Base-by-base conservation (phyloP, 768 basidiomycete species). In the Leccinum imitatum region DNA sequence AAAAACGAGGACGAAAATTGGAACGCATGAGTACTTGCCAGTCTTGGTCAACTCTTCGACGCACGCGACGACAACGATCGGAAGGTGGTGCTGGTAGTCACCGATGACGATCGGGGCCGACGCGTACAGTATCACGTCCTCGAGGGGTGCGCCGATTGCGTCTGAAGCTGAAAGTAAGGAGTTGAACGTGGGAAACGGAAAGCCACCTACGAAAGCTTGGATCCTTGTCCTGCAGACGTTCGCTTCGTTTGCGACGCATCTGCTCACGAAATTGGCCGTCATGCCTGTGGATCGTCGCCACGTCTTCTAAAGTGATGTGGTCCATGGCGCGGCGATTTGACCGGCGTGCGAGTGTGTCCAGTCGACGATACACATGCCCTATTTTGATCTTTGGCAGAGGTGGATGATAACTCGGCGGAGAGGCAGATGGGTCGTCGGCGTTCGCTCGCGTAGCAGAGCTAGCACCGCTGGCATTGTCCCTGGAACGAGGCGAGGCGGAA, bases 1-100 rank as follows among this genome's bases (percentile, higher is more conserved):
- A 33, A 33, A 4, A 33, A 33, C 31, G 31, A 31, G 31, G 31
- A 1, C 31, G 31, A 11, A 31, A 1, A 31, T 33, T 33, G 31
- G 31, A 33, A 33, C 31, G 31, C 1, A 33, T 33, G 31, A 33
- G 31, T 5, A 33, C 31, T 33, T 33, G 31, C 31, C 31, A 1
- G 31, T 33, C 31, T 33, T 33, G 31, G 31, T 33, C 31, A 33
- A 33, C 31, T 33, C 31, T 33, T 33, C 31, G 31, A 33, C 31
- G 11, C 31, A 80, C 0, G 77, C 71, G 3, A 76, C 72, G 39
- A 76, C 76, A 3, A 79, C 75, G 23, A 73, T 59, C 6, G 79
- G 79, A 1, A 80, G 61, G 58, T 76, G 58, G 48, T 80, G 75
- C 46, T 72, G 71, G 37, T 72, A 74, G 17, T 78, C 78, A 4